Evolutionary conservation across 495 filamentous ascomycete species (phyloP).

Genomic region (Thozetella sp.): DNA sequence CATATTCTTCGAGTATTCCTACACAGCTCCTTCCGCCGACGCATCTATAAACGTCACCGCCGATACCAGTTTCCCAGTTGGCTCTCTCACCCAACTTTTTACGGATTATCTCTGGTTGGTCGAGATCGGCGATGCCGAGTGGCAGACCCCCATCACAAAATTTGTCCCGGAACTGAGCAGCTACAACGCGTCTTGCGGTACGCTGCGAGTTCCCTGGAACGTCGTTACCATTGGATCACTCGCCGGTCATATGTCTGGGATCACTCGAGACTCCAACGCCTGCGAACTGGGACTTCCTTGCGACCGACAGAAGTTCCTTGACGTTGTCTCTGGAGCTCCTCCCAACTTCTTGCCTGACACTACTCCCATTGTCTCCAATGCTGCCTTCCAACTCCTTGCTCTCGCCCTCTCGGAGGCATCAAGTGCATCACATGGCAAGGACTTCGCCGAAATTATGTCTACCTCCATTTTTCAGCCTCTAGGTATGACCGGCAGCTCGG

Average conservation of each 20-base stretch:
- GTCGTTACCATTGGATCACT: background rate
- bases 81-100: background rate
- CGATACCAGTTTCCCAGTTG: background rate
- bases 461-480: slow-evolving; percentile 3
- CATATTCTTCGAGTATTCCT: slow-evolving; percentile 6
- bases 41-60: background rate
- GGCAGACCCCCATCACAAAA: background rate
- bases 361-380: slow-evolving; percentile 8
- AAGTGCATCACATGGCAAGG: background rate
- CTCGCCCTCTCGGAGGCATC: background rate
- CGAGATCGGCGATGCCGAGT: background rate
- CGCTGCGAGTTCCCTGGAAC: background rate
- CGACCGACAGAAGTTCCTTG: slow-evolving; percentile 6
- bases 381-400: slow-evolving; percentile 10
- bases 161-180: background rate
- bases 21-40: slow-evolving; percentile 3
- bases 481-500: background rate
- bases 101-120: background rate
- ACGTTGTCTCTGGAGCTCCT: background rate
- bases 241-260: background rate
- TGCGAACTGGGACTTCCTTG: slow-evolving; percentile 8
- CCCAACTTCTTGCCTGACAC: slow-evolving; percentile 9
- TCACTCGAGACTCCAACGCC: slow-evolving; percentile 1
- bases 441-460: background rate
- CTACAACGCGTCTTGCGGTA: background rate